Conservation (phyloP, 2,329 filamentous ascomycete genomes). For the Cladosporium austrohemisphaericum region DNA sequence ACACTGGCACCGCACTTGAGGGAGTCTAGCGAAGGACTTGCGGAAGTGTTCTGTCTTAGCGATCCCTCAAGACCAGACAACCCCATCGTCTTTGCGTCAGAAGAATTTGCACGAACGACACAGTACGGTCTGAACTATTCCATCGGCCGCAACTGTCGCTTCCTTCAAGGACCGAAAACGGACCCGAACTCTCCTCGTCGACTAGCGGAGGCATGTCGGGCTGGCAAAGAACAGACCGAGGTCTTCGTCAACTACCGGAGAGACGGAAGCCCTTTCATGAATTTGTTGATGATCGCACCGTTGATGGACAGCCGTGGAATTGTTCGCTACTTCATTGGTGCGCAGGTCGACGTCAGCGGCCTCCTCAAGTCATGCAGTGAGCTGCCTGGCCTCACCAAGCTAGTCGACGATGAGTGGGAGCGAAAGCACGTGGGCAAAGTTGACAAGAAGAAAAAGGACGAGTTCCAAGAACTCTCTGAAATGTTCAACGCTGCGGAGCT, state of each 20-base stretch:
- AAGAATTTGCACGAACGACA: constrained; percentile 71
- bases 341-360: constrained; percentile 68
- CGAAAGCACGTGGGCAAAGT: constrained; percentile 28
- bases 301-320: constrained; percentile 64
- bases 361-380: constrained; percentile 64
- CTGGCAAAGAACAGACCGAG: constrained; percentile 68
- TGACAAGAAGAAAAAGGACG: constrained; percentile 48
- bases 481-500: constrained; percentile 68
- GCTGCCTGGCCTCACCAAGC: constrained; percentile 55
- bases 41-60: constrained; percentile 72
- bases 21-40: constrained; percentile 69
- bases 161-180: constrained; percentile 71
- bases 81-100: constrained; percentile 72
- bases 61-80: constrained; percentile 71
- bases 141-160: constrained; percentile 73
- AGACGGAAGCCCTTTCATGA: constrained; percentile 75
- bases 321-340: constrained; percentile 67
- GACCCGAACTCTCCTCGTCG: constrained; percentile 60
- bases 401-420: constrained; percentile 30
- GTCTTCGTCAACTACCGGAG: constrained; percentile 70
- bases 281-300: constrained; percentile 70
- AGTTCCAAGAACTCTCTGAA: constrained; percentile 63
- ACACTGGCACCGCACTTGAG: constrained; percentile 61
- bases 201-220: constrained; percentile 57
- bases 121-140: constrained; percentile 71